These are phyloP conservation scores for Fusarium nanum DNA, from an alignment of 2,329 filamentous ascomycete genomes.

Conservation along the genomic window DNA sequence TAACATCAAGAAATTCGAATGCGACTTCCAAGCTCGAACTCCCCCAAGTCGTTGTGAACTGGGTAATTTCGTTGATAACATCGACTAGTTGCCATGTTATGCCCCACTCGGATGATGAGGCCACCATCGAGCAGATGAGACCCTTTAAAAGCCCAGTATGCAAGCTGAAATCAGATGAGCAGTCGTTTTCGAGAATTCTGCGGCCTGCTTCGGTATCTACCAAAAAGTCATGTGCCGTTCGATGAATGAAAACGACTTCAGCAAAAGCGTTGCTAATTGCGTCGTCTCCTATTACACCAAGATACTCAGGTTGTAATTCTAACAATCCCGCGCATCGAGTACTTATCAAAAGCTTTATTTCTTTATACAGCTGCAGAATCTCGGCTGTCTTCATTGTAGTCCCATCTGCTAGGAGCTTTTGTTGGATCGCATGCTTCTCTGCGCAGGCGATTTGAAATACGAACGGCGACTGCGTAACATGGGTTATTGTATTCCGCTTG, in stretches of 20 bases:
- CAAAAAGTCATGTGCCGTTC: neutral
- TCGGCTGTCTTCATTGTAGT: accelerated
- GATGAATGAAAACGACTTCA: accelerated
- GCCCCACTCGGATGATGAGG: neutral
- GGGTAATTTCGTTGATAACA: accelerated
- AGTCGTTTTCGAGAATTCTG: neutral
- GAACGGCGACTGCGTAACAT: too few relatives aligned
- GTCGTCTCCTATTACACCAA: too few relatives aligned
- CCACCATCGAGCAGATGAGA: accelerated
- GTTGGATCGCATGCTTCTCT: accelerated
- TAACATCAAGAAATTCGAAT: neutral
- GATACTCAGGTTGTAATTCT: accelerated
- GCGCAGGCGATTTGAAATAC: neutral
- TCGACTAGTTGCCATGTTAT: accelerated
- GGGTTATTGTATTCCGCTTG: too few relatives aligned
- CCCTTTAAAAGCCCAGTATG: neutral
- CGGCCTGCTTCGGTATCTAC: neutral
- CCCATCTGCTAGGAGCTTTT: accelerated
- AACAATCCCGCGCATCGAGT: neutral
- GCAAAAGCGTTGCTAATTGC: neutral
- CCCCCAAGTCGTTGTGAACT: neutral
- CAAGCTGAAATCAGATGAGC: accelerated
- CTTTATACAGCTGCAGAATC: neutral
- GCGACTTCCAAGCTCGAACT: accelerated
- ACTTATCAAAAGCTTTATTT: accelerated